Conservation (phyloP, 1,139 yeast species). For the Taphrina flavorubra region DNA sequence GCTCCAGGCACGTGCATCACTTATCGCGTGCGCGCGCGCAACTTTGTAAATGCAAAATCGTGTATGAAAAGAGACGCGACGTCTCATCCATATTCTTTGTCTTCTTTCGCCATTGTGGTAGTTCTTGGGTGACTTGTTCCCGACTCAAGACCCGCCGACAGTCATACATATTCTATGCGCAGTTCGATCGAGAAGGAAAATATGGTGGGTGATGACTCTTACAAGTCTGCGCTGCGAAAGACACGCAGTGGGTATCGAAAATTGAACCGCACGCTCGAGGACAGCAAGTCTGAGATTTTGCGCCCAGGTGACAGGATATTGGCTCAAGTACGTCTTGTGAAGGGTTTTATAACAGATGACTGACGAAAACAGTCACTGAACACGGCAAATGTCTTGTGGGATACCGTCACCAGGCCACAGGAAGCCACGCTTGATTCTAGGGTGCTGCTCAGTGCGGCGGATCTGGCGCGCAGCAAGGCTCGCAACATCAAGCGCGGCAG, state of each 20-base stretch:
- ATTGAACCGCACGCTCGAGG: constrained; percentile 19
- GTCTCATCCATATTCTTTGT: too few species aligned
- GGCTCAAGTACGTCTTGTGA: background rate
- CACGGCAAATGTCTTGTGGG: constrained; percentile 29
- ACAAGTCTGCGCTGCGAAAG: constrained; percentile 16
- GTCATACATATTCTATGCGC: background rate
- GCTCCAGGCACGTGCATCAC: too few species aligned
- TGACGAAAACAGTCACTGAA: constrained; percentile 18
- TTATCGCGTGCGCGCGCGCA: too few species aligned
- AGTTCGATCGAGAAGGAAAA: constrained; percentile 17
- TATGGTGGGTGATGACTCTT: constrained; percentile 14
- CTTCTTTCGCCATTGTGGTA: too few species aligned
- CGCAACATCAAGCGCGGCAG: constrained; percentile 42
- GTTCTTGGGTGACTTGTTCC: too few species aligned
- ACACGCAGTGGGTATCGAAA: constrained; percentile 19
- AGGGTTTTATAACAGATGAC: background rate
- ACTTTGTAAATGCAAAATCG: too few species aligned
- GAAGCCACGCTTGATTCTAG: constrained; percentile 44
- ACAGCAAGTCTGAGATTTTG: constrained; percentile 25
- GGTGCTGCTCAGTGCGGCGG: constrained; percentile 42
- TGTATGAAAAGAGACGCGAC: too few species aligned
- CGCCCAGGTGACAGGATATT: constrained; percentile 27
- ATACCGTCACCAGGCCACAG: constrained; percentile 39
- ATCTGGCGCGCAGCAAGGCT: constrained; percentile 42
- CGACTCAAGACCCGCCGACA: too few species aligned